phyloP scores from a whole-genome alignment of 2,329 filamentous ascomycete genomes.

The Dryadomyces sulphureus region DNA sequence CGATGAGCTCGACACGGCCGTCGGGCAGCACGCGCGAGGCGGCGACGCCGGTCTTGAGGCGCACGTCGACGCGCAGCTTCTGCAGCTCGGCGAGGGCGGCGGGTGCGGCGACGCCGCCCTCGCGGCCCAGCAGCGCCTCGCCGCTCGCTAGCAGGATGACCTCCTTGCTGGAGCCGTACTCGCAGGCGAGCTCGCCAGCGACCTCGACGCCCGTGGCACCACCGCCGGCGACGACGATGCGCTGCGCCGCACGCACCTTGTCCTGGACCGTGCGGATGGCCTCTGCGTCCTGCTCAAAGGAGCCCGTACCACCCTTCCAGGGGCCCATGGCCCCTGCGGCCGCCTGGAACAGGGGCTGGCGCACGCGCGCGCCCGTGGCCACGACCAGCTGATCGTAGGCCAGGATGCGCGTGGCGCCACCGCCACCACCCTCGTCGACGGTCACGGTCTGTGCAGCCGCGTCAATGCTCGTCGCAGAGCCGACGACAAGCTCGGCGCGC shows the following conservation, averaged over 20 bases:
- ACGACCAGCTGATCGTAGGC: slow-evolving; percentile 42
- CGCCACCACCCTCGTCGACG: slow-evolving; percentile 17
- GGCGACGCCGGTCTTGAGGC: slow-evolving; percentile 25
- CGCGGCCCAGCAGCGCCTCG: slow-evolving; percentile 26
- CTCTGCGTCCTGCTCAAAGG: slow-evolving; percentile 27
- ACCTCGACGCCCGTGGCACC: slow-evolving; percentile 41
- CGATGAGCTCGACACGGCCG: slow-evolving; percentile 32
- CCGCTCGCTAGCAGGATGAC: slow-evolving; percentile 34
- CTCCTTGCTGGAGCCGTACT: slow-evolving; percentile 24
- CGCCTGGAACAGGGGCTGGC: slow-evolving; percentile 6
- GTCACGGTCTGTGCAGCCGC: slow-evolving; percentile 27
- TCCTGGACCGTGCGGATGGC: slow-evolving; percentile 25
- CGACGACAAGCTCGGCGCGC: slow-evolving; percentile 36
- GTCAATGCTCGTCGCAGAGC: slow-evolving; percentile 29
- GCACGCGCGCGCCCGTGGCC: slow-evolving; percentile 34
- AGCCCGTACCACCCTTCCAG: slow-evolving; percentile 35
- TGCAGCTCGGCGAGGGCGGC: slow-evolving; percentile 33
- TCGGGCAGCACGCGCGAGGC: slow-evolving; percentile 18
- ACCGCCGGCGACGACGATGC: slow-evolving; percentile 41
- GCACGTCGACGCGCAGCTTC: slow-evolving; percentile 35
- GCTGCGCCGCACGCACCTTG: slow-evolving; percentile 27
- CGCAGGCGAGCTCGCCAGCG: slow-evolving; percentile 37
- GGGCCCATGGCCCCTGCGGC: slow-evolving; percentile 22
- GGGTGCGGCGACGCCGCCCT: slow-evolving; percentile 25
- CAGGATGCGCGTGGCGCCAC: slow-evolving; percentile 17